A percentile compares a stretch with the other conserved stretches of the same genome.
Evolutionary conservation across 1,284 basidiomycete genomes (phyloP).

Genomic region (Testicularia cyperi): DNA sequence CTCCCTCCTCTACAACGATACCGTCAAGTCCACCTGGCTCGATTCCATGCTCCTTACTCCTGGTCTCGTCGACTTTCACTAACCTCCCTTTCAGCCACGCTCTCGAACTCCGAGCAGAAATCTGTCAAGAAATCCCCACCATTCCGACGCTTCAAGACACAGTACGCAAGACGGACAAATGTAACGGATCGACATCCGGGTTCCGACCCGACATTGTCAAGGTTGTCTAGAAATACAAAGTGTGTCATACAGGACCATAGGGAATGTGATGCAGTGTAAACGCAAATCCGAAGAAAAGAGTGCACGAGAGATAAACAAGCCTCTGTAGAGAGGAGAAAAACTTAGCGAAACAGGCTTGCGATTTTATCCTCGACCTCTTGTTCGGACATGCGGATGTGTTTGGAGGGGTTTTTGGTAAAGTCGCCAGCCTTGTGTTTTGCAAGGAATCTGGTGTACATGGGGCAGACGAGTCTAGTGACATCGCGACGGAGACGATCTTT

Average conservation of each 20-base stretch:
- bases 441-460: conserved; percentile 47
- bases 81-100: too few species aligned
- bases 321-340: too few species aligned
- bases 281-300: neutral
- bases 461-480: conserved; percentile 40
- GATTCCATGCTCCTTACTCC: conserved; percentile 29
- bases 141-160: too few species aligned
- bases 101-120: too few species aligned
- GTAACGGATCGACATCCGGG: neutral
- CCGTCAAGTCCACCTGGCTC: conserved; percentile 29
- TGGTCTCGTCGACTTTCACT: conserved; percentile 54
- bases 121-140: too few species aligned
- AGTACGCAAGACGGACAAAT: too few species aligned
- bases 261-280: conserved; percentile 1
- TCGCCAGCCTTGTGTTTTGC: conserved; percentile 39
- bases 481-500: conserved; percentile 36
- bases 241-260: too few species aligned
- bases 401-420: conserved; percentile 51
- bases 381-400: conserved; percentile 49
- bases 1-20: conserved; percentile 41
- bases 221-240: too few species aligned
- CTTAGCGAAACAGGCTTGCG: conserved; percentile 32
- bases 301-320: too few species aligned
- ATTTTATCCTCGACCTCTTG: conserved; percentile 46
- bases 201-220: too few species aligned